Evolutionary conservation across 441 rosid species (phyloP).

Genomic region (Brassica hybrid): DNA sequence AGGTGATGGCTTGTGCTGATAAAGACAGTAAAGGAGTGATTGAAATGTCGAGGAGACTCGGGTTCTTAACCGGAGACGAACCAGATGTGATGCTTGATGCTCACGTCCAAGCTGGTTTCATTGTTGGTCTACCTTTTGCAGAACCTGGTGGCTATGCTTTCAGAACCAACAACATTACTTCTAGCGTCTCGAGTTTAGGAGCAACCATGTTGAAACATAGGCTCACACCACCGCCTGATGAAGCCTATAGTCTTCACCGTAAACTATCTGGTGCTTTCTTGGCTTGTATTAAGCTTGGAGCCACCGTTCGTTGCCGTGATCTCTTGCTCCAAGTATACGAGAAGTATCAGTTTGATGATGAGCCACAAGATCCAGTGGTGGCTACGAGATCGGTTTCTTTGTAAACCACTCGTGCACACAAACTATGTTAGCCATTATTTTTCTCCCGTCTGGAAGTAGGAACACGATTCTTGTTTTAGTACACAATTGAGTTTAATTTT

Average conservation of each 20-base stretch:
- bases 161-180: constrained; percentile 70
- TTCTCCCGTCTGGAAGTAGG: constrained; percentile 16
- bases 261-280: constrained; percentile 92
- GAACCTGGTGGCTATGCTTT: constrained; percentile 81
- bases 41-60: constrained; percentile 85
- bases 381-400: constrained; percentile 47
- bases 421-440: not conserved
- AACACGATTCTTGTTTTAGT: constrained; percentile 29
- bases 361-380: constrained; percentile 44
- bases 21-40: constrained; percentile 67
- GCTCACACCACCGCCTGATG: constrained; percentile 93
- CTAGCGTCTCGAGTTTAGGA: constrained; percentile 73
- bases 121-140: constrained; percentile 89
- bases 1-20: constrained; percentile 93
- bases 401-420: constrained; percentile 18
- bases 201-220: constrained; percentile 94
- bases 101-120: constrained; percentile 85
- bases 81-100: constrained; percentile 83
- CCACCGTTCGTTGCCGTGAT: constrained; percentile 83
- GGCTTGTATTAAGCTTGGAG: constrained; percentile 94
- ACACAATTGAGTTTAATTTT: constrained; percentile 2
- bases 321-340: constrained; percentile 61
- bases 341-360: constrained; percentile 64
- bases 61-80: constrained; percentile 88
- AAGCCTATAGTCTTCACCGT: constrained; percentile 92